A percentile compares a stretch with the other conserved stretches of the same genome.
phyloP scores from a whole-genome alignment of 441 rosid genomes.

The Euphorbia schlechtendalii region DNA sequence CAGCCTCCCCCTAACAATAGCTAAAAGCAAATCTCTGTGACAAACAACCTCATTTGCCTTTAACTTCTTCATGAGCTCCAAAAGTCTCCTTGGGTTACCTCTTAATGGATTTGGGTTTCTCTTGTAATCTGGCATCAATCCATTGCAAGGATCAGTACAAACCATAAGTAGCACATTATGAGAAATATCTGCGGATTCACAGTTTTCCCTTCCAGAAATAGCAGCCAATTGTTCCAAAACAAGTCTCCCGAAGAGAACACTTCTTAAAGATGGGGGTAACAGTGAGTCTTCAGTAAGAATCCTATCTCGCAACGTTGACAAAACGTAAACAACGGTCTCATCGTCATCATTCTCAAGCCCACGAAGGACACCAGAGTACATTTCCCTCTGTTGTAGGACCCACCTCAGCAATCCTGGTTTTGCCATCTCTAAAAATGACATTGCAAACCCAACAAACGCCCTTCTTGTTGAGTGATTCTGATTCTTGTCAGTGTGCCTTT shows the following conservation, averaged over 20 bases:
- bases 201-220: conserved; percentile 62
- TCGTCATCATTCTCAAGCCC: conserved; percentile 66
- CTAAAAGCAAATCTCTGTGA: conserved; percentile 82
- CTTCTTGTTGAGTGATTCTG: conserved; percentile 54
- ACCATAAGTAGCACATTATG: conserved; percentile 57
- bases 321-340: conserved; percentile 53
- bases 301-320: conserved; percentile 54
- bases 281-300: conserved; percentile 66
- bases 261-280: conserved; percentile 72
- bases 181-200: conserved; percentile 56
- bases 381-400: conserved; percentile 76
- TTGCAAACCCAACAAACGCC: conserved; percentile 71
- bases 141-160: conserved; percentile 82
- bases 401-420: conserved; percentile 72
- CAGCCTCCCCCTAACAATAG: conserved; percentile 61
- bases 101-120: conserved; percentile 46
- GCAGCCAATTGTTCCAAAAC: conserved; percentile 64
- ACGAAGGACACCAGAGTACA: conserved; percentile 75
- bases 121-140: conserved; percentile 79
- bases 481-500: conserved; percentile 35
- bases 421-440: conserved; percentile 87
- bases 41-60: conserved; percentile 56
- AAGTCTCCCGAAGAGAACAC: conserved; percentile 85
- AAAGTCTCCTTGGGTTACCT: conserved; percentile 68
- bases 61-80: conserved; percentile 80